Base-by-base conservation (phyloP, 495 filamentous ascomycete genomes). In the Hypoxylon rickii region DNA sequence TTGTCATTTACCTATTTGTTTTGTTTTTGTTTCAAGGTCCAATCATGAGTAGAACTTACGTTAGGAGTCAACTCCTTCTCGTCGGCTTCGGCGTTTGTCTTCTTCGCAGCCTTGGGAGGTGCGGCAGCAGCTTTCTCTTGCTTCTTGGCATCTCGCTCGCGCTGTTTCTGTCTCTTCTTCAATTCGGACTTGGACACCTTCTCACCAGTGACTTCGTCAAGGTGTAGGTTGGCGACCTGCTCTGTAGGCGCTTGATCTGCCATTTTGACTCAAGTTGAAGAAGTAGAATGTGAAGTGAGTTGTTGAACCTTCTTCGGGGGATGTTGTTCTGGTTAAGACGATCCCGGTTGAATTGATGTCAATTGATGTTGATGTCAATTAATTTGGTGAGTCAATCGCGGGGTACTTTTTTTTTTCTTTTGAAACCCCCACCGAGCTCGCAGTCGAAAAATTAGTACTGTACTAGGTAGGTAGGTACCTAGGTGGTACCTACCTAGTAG, bases 121-220 rank as follows among this genome's bases (percentile, higher is more conserved):
- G 88, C 86, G 58, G 84, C 78, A 37, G 90, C 89, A 18, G 85
- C 89, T 78, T 90, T 92, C 70, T 89, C 84, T 56, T 87, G 86
- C 86, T 95, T 96, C 76, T 89, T 87, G 58, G 85, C 86, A 21
- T 94, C 92, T 72, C 81, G 86, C 69, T 90, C 83, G 62, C 94
- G 86, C 69, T 86, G 78, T 87, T 97, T 98, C 79, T 92, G 85
- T 67, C 93, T 87, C 80, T 89, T 93, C 89, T 97, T 98, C 70
- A 94, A 79, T 74, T 93, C 90, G 18, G 87, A 83, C 85, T 96
- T 94, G 75, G 90, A 92, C 33, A 81, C 81, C 73, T 79, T 84
- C 75, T 95, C 90, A 57, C 90, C 90, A 32, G 90, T 93, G 52
- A 88, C 86, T 55, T 93, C 89, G 70, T 95, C 90, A 21, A 89